A percentile compares a stretch with the other conserved stretches of the same genome.
phyloP scores from a whole-genome alignment of 78 protist genomes.

The Dictyostelium firmibasis region DNA sequence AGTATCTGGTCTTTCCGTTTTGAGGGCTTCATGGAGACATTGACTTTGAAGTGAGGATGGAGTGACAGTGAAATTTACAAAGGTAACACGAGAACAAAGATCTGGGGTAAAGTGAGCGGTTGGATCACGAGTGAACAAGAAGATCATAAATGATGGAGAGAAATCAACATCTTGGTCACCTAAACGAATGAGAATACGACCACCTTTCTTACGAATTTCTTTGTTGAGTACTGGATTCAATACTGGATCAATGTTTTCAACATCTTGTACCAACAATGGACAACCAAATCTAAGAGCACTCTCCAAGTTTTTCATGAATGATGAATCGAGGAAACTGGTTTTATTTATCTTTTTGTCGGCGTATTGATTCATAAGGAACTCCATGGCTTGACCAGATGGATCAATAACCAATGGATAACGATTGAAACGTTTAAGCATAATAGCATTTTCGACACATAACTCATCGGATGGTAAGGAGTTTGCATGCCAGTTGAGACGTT shows the following conservation, averaged over 20 bases:
- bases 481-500: slow-evolving; percentile 86
- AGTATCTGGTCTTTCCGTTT: slow-evolving; percentile 90
- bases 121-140: slow-evolving; percentile 94
- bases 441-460: slow-evolving; percentile 97
- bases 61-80: slow-evolving; percentile 97
- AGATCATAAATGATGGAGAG: slow-evolving; percentile 95
- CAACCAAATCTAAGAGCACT: slow-evolving; percentile 91
- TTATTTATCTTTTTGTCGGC: slow-evolving; percentile 79
- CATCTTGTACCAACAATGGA: slow-evolving; percentile 97
- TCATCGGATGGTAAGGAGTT: slow-evolving; percentile 95
- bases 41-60: slow-evolving; percentile 86
- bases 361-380: slow-evolving; percentile 88
- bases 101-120: slow-evolving; percentile 94
- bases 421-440: slow-evolving; percentile 93
- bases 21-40: slow-evolving; percentile 79
- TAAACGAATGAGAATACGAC: slow-evolving; percentile 92
- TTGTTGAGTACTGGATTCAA: slow-evolving; percentile 97
- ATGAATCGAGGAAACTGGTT: slow-evolving; percentile 90
- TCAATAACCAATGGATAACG: slow-evolving; percentile 99
- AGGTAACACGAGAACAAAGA: slow-evolving; percentile 95
- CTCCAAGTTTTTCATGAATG: slow-evolving; percentile 93
- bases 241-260: slow-evolving; percentile 97
- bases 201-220: slow-evolving; percentile 92
- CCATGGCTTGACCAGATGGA: slow-evolving; percentile 97
- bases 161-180: slow-evolving; percentile 97